Conservation (phyloP, 768 basidiomycete species). For the Leccinum olivaceopallidum region DNA sequence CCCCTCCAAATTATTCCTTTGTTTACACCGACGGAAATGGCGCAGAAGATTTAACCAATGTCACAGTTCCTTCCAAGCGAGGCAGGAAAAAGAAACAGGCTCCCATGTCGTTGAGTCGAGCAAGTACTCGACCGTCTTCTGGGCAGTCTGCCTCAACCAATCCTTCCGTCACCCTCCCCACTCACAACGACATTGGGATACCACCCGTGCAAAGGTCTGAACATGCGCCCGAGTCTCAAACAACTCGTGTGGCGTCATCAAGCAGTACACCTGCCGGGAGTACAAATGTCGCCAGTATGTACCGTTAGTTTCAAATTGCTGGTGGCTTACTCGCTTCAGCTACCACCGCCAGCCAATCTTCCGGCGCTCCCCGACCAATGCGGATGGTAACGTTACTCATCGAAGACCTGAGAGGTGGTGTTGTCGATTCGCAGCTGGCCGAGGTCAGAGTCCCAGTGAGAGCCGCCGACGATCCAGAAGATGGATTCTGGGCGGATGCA, state of each 20-base stretch:
- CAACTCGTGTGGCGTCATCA: constrained; percentile 2
- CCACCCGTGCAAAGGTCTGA: constrained; percentile 4
- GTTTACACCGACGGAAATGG: constrained; percentile 7
- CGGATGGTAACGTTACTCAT: constrained; percentile 70
- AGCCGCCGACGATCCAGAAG: constrained; percentile 45
- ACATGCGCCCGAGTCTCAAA: constrained; percentile 1
- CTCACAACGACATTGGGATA: neutral
- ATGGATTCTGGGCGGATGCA: constrained; percentile 73
- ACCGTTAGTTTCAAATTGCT: neutral
- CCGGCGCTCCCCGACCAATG: constrained; percentile 22
- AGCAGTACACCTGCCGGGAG: constrained; percentile 23
- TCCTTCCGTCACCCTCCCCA: neutral
- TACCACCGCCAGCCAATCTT: constrained; percentile 9
- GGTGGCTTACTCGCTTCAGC: constrained; percentile 14
- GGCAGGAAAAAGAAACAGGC: constrained; percentile 16
- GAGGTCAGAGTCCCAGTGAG: constrained; percentile 66
- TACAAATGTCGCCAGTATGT: constrained; percentile 38
- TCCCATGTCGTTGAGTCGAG: neutral
- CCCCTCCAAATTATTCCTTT: constrained; percentile 4
- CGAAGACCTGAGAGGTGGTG: constrained; percentile 56
- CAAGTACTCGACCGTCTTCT: constrained; percentile 11
- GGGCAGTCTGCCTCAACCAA: constrained; percentile 3
- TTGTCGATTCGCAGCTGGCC: constrained; percentile 56
- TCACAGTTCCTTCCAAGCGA: constrained; percentile 8
- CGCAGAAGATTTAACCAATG: neutral